These are phyloP conservation scores for Solanum piurae DNA, from an alignment of 257 asterid genomes.

Conservation along the genomic window DNA sequence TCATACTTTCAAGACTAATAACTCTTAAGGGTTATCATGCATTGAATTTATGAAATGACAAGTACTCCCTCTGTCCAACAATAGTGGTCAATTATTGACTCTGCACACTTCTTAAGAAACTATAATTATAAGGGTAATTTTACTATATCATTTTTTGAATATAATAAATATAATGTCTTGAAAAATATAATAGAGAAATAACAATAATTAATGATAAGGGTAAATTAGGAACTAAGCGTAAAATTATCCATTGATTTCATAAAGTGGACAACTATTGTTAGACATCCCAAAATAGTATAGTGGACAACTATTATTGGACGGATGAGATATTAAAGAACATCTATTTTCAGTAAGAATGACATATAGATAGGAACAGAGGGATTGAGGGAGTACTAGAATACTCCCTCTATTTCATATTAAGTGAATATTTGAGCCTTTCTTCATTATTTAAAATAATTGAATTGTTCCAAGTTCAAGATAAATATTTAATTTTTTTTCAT, in stretches of 20 bases:
- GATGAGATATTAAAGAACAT: not conserved
- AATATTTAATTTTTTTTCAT: not conserved
- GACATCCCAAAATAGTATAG: not conserved
- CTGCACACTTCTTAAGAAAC: not conserved
- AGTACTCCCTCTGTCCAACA: not conserved
- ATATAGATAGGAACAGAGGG: not conserved
- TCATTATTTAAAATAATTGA: too few species aligned
- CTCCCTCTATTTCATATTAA: too few species aligned
- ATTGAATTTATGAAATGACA: not conserved
- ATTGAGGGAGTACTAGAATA: not conserved
- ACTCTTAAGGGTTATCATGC: not conserved
- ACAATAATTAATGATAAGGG: not conserved
- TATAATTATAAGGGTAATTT: too few species aligned
- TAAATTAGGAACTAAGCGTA: too few species aligned
- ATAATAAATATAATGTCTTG: too few species aligned
- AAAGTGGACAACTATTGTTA: not conserved
- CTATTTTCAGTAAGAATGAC: not conserved
- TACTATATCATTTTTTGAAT: too few species aligned
- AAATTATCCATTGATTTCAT: not conserved
- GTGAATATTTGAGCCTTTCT: not conserved
- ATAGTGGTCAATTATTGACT: too few species aligned
- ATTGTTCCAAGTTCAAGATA: too few species aligned
- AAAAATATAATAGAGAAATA: too few species aligned
- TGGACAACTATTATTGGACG: not conserved
- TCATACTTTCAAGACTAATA: too few species aligned